phyloP scores from a whole-genome alignment of 2,329 filamentous ascomycete genomes.

The Lachnum nothofagi region DNA sequence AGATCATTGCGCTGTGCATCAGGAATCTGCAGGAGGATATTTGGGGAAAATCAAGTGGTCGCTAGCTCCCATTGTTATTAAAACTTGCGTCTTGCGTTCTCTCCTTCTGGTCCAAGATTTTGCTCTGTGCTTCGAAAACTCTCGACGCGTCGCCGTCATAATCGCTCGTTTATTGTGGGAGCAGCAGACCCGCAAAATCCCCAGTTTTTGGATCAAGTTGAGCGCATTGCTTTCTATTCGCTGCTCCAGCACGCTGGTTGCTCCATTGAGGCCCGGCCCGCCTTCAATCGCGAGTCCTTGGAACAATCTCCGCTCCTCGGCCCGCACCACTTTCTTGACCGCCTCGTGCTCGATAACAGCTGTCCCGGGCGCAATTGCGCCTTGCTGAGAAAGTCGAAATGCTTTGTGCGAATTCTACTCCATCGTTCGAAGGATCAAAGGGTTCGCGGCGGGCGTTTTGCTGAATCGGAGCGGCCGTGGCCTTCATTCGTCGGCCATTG shows the following conservation, averaged over 20 bases:
- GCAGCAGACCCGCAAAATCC: conserved; percentile 15
- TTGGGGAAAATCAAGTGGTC: conserved; percentile 22
- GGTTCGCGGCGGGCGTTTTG: conserved; percentile 24
- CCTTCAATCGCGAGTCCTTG: conserved; percentile 6
- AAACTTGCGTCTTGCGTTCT: conserved; percentile 8
- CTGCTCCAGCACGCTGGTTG: conserved; percentile 11
- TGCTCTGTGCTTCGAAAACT: conserved; percentile 9
- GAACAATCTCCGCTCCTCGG: conserved; percentile 7
- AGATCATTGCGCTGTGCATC: conserved; percentile 25
- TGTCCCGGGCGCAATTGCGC: conserved; percentile 26
- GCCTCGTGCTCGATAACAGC: conserved; percentile 18
- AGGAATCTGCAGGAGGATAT: conserved; percentile 17
- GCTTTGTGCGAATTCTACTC: conserved; percentile 29
- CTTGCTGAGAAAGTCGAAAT: conserved; percentile 28
- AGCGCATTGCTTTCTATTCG: conserved; percentile 5
- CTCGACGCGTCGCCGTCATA: conserved; percentile 20
- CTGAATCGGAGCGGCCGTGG: conserved; percentile 24
- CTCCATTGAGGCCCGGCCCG: conserved; percentile 17
- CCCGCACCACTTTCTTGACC: conserved; percentile 11
- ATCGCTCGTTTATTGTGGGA: conserved; percentile 18
- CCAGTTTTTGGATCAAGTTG: conserved; percentile 4
- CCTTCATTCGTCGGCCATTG: conserved; percentile 22
- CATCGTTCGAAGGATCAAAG: conserved; percentile 30
- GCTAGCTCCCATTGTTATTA: conserved; percentile 18
- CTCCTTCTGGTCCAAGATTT: conserved; percentile 8